These are phyloP conservation scores for Pseudogymnoascus sp. DNA, from an alignment of 2,329 filamentous ascomycete genomes.

Conservation along the genomic window DNA sequence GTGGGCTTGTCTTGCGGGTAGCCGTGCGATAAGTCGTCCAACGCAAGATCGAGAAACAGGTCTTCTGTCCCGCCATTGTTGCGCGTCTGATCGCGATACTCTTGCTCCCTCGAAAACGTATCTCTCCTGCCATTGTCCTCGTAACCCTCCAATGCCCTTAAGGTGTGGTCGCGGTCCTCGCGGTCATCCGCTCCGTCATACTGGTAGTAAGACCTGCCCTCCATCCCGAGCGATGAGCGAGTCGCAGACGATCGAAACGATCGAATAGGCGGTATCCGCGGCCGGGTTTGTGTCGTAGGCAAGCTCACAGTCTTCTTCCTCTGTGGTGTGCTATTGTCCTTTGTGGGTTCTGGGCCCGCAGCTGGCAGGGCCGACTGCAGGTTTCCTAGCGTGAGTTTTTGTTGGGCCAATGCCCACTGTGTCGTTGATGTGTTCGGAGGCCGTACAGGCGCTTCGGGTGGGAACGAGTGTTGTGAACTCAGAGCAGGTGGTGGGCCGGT, in stretches of 20 bases:
- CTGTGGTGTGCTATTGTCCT: not conserved
- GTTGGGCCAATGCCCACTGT: constrained; percentile 10
- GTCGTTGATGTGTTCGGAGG: constrained; percentile 3
- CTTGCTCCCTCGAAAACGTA: not conserved
- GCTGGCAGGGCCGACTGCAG: not conserved
- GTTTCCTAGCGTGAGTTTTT: constrained; percentile 1
- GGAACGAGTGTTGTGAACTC: constrained; percentile 4
- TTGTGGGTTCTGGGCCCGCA: not conserved
- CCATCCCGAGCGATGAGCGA: constrained; percentile 8
- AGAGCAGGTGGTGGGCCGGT: constrained; percentile 8
- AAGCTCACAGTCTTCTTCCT: not conserved
- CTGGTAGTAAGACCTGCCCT: not conserved
- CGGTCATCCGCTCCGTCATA: constrained; percentile 3
- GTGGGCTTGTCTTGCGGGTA: not conserved
- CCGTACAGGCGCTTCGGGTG: not conserved
- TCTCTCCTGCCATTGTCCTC: not conserved
- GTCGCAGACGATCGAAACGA: constrained; percentile 10
- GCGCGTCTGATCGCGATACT: constrained; percentile 1
- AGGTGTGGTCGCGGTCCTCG: constrained; percentile 15
- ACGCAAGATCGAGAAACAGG: constrained; percentile 25
- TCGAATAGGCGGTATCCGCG: constrained; percentile 9
- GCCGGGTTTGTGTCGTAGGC: not conserved
- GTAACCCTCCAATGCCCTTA: constrained; percentile 14
- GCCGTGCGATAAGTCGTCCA: constrained; percentile 16
- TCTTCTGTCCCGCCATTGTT: constrained; percentile 15